phyloP scores from a whole-genome alignment of 495 filamentous ascomycete species.

The Cercophora sp. region DNA sequence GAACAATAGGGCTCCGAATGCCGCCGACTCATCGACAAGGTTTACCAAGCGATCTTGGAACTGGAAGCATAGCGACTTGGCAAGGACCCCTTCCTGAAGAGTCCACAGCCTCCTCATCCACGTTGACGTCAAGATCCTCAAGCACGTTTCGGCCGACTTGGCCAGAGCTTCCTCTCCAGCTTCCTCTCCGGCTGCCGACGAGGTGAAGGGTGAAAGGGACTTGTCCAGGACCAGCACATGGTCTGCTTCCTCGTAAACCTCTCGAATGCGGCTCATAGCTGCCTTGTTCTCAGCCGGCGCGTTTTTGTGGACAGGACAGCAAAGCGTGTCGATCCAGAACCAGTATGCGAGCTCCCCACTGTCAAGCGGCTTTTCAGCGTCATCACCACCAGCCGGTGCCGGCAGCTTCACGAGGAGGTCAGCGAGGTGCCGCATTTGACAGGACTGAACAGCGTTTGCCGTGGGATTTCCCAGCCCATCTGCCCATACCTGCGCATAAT shows the following conservation, averaged over 20 bases:
- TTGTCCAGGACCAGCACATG: not conserved
- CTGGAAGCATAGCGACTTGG: not conserved
- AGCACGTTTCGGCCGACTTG: too few relatives aligned
- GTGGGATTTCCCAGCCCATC: too few relatives aligned
- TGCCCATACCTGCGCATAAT: too few relatives aligned
- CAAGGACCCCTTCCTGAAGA: not conserved
- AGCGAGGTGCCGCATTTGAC: too few relatives aligned
- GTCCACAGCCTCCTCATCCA: not conserved
- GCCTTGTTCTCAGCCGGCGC: not conserved
- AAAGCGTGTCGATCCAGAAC: not conserved
- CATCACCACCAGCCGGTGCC: too few relatives aligned
- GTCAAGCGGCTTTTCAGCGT: too few relatives aligned
- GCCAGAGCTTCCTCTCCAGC: too few relatives aligned
- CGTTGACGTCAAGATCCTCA: not conserved
- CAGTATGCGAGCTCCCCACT: too few relatives aligned
- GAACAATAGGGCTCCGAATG: too few relatives aligned
- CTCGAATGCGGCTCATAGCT: not conserved
- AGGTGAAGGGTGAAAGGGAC: not conserved
- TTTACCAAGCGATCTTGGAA: not conserved
- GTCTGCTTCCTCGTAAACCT: not conserved
- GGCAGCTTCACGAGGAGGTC: too few relatives aligned
- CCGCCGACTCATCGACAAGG: too few relatives aligned
- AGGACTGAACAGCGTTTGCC: too few relatives aligned
- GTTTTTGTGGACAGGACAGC: not conserved
- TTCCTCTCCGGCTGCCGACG: not conserved